Base-by-base conservation (phyloP, 1,139 yeast species). In the Saccharomyces hybrid region DNA sequence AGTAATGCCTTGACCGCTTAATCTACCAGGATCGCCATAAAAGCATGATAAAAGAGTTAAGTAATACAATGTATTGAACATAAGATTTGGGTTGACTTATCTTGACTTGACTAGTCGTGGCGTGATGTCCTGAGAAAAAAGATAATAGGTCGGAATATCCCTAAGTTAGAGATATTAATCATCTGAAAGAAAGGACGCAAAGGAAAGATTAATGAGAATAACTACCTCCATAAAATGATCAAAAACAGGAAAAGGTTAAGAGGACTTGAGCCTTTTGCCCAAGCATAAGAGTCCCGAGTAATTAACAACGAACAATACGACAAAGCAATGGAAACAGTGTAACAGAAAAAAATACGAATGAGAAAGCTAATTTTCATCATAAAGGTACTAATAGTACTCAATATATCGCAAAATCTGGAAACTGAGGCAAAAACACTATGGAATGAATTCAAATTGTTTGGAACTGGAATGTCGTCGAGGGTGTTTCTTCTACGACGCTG, bases 381-480 rank as follows among this genome's bases (percentile, higher is more conserved):
- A 8, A 28, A 28, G 4, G 31, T 28, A 28, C 31, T 28, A 13
- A 28, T 28, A 5, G 31, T 28, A 28, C 6, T 28, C 9, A 28
- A 28, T 28, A 11, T 28, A 28, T 13, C 31, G 11, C 31, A 28
- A 5, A 28, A 5, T 28, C 31, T 11, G 9, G 31, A 28, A 28
- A 28, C 11, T 8, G 88, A 68, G 0, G 88, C 95, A 9, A 62
- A 62, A 0, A 86, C 62, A 2, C 84, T 80, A 46, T 79, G 80
- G 58, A 87, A 79, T 1, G 77, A 70, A 2, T 78, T 61, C 0
- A 62, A 47, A 41, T 68, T 64, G 0, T 69, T 57, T 1, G 80
- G 68, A 5, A 83, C 62, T 2, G 70, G 63, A 1, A 52, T 51
- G 0, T 61, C 9, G 31, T 2, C 31, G 11, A 51, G 53, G 25